Evolutionary conservation across 2,329 filamentous ascomycete genomes (phyloP), one percentile per base, ranked within the genome.

Genomic region (Dryadomyces quercivorus): DNA sequence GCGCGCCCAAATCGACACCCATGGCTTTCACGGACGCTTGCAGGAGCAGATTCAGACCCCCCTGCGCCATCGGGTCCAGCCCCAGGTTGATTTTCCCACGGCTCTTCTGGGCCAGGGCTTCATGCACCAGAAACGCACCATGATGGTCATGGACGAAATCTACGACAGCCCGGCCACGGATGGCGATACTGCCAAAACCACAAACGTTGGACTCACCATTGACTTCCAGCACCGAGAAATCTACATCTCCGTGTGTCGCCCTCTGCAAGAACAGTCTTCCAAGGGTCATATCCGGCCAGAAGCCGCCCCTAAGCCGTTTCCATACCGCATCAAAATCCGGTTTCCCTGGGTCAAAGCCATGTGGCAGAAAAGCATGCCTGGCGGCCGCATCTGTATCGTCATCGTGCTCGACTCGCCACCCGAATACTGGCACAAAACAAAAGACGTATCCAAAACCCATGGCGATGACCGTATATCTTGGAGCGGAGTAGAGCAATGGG

Each of bases 81-180:
- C 63, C 21, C 63, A 62, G 20, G 66, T 77, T 65, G 70, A 63
- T 16, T 58, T 82, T 1, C 61, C 65, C 1, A 70, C 76, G 2
- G 61, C 64, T 1, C 69, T 68, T 0, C 62, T 90, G 1, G 75
- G 81, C 18, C 85, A 90, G 60, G 86, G 87, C 0, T 70, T 81
- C 44, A 73, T 81, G 67, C 61, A 75, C 1, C 67, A 73, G 1
- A 73, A 77, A 5, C 69, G 67, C 2, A 70, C 71, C 0, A 81
- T 90, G 74, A 77, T 83, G 63, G 66, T 73, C 9, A 78, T 87
- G 74, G 76, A 75, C 52, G 75, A 71, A 3, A 60, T 71, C 7
- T 50, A 60, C 2, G 31, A 42, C 22, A 18, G 47, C 56, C 12
- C 36, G 2, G 8, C 13, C n/a, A 12, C 7, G 2, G 36, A 7